Conservation (phyloP, 352 stramenopile genomes). For the Phytophthora sp. region DNA sequence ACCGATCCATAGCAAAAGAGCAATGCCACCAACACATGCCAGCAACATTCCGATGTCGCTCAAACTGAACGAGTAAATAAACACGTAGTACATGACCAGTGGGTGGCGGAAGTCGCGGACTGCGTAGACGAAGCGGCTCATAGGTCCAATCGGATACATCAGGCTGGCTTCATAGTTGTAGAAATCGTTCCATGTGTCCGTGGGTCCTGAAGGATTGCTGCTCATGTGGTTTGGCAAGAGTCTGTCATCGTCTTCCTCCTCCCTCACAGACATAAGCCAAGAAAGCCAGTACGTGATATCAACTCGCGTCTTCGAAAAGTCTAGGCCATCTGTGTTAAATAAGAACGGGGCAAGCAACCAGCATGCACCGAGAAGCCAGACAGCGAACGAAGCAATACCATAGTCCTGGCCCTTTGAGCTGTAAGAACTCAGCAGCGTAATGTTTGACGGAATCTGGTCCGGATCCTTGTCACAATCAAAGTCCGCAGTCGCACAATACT, state of each 20-base stretch:
- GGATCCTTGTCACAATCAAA: conserved; percentile 59
- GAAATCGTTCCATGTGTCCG: conserved; percentile 81
- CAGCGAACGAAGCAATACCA: conserved; percentile 86
- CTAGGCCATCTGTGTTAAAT: conserved; percentile 88
- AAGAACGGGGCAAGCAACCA: conserved; percentile 88
- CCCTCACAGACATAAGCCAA: conserved; percentile 80
- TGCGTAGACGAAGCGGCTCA: conserved; percentile 68
- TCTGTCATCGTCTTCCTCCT: conserved; percentile 47
- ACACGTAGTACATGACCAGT: conserved; percentile 86
- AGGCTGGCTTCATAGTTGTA: conserved; percentile 80
- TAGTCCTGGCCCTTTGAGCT: conserved; percentile 89
- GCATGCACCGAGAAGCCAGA: conserved; percentile 82
- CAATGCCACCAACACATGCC: conserved; percentile 64
- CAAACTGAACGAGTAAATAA: conserved; percentile 75
- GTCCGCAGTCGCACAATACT: conserved; percentile 61
- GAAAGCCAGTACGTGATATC: conserved; percentile 84
- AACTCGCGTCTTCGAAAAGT: conserved; percentile 86
- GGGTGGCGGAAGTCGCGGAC: conserved; percentile 81
- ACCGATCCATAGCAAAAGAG: conserved; percentile 71
- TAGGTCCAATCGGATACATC: conserved; percentile 67
- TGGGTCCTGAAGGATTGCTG: conserved; percentile 15
- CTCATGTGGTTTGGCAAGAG: conserved; percentile 46
- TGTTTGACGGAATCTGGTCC: conserved; percentile 65
- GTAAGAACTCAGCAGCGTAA: conserved; percentile 79
- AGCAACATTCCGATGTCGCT: conserved; percentile 67